These are phyloP conservation scores for Neurospora tetrasperma DNA, from an alignment of 495 filamentous ascomycete species.

Conservation along the genomic window DNA sequence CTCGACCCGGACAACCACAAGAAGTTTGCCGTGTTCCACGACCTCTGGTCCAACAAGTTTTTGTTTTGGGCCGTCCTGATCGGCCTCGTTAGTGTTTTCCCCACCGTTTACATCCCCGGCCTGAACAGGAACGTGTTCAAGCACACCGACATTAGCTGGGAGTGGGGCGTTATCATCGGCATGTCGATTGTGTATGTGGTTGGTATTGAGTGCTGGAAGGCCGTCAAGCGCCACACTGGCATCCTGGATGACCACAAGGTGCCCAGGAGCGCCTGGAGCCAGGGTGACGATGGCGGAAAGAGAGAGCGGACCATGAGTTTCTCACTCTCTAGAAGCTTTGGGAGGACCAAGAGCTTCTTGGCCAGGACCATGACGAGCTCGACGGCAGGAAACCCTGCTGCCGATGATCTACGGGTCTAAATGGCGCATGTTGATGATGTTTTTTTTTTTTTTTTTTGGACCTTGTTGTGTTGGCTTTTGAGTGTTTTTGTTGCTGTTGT, in stretches of 20 bases:
- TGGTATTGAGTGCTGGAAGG: slow-evolving; percentile 61
- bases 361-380: slow-evolving; percentile 8
- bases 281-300: slow-evolving; percentile 30
- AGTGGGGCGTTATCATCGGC: slow-evolving; percentile 55
- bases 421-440: slow-evolving; percentile 2
- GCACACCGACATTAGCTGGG: slow-evolving; percentile 62
- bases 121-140: slow-evolving; percentile 65
- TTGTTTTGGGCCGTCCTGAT: slow-evolving; percentile 64
- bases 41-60: slow-evolving; percentile 61
- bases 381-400: slow-evolving; percentile 3
- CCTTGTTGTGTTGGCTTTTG: not conserved
- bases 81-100: slow-evolving; percentile 58
- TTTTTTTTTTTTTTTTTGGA: not conserved
- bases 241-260: slow-evolving; percentile 36
- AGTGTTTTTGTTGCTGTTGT: not conserved
- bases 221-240: slow-evolving; percentile 41
- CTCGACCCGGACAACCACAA: slow-evolving; percentile 46
- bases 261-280: slow-evolving; percentile 28
- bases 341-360: slow-evolving; percentile 14
- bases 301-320: slow-evolving; percentile 28
- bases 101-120: slow-evolving; percentile 61
- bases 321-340: slow-evolving; percentile 34
- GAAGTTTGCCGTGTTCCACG: slow-evolving; percentile 47
- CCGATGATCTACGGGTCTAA: not conserved
- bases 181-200: slow-evolving; percentile 50